Evolutionary conservation across 257 asterid species (phyloP), one percentile per base, ranked within the genome.

Genomic region (Dorcoceras hygrometricum): DNA sequence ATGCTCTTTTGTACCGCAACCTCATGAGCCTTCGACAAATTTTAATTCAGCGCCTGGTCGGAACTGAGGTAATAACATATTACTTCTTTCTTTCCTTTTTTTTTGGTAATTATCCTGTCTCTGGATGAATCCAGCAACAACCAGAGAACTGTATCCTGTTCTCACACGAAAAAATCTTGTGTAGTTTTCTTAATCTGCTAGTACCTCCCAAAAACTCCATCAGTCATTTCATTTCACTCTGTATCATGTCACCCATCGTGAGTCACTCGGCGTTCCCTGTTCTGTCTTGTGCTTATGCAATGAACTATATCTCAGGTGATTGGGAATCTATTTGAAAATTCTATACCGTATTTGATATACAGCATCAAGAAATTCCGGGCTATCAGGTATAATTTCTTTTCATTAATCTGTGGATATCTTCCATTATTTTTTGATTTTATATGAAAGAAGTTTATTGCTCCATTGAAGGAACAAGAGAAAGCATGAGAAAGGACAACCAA

Each of bases 1-100:
- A 94, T 70, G 96, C 92, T 51, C 71, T 94, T 20, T 64, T 94
- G 81, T 93, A 90, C 62, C 97, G 99, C 62, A 90, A 94, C 76
- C 63, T 94, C 67, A 76, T 66, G 80, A 88, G 97, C 74, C 97
- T 94, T 65, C 96, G 96, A 19, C 88, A 84, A 80, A 82, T 90
- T 61, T 60, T 94, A 66, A 81, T 88, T 76, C 97, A 90, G 68
- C 96, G 99, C 19, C 86, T 94, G 62, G 84, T 94, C 62, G 74
- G 82, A 27, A 83, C 86, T 1, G 99, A 94, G 99, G 98, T 93
- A 59, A 62, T 68, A 59, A 68, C 59, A 63, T 25, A 22, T 20
- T 31, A 6, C 24, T 39, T 39, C 6, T 1, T 58, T 32, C 50
- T n/a, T 3, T 39, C 50, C 18, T 26, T 53, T 62, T 65, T 20